phyloP scores from a whole-genome alignment of 371 early-diverging fungal genomes.

The Zychaea mexicana region DNA sequence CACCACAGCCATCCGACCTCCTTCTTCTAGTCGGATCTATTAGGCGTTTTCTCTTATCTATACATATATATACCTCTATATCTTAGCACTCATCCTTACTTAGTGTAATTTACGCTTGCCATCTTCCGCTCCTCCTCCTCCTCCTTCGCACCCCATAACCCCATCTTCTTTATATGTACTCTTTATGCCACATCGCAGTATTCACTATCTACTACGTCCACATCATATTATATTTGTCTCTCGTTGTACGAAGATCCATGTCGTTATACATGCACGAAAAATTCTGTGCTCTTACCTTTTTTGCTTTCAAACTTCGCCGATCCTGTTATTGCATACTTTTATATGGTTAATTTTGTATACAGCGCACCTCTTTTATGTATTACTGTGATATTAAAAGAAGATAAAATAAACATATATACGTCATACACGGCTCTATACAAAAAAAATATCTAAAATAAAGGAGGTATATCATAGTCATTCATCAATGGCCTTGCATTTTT shows the following conservation, averaged over 20 bases:
- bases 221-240: too few relatives aligned
- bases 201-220: too few relatives aligned
- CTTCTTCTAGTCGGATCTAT: background rate
- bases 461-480: background rate
- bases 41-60: background rate
- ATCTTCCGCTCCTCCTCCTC: too few relatives aligned
- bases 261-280: too few relatives aligned
- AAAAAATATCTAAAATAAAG: too few relatives aligned
- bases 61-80: background rate
- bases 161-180: background rate
- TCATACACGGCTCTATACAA: too few relatives aligned
- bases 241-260: background rate
- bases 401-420: background rate
- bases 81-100: too few relatives aligned
- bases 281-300: background rate
- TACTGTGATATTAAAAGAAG: too few relatives aligned
- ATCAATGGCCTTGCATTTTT: background rate
- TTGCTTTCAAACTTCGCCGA: background rate
- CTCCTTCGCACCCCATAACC: background rate
- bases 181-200: background rate
- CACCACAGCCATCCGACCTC: background rate
- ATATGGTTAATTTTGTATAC: too few relatives aligned
- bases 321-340: too few relatives aligned
- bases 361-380: too few relatives aligned
- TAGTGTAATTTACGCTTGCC: too few relatives aligned